Evolutionary conservation across 176 grass and related monocot species (phyloP), one percentile per base, ranked within the genome.

Genomic region (Carex pumila): DNA sequence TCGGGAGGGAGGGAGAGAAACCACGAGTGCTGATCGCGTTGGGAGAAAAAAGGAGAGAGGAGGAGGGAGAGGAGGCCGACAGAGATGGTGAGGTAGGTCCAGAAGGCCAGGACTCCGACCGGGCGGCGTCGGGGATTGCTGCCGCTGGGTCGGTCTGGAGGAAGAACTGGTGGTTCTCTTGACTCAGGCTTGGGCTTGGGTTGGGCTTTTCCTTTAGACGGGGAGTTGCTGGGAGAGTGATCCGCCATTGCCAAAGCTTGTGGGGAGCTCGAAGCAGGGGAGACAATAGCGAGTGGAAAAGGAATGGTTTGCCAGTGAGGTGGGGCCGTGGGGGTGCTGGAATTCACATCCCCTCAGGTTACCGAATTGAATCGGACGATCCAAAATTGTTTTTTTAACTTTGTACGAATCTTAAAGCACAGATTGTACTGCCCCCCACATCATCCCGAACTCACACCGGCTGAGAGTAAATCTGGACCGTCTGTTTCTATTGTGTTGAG

Each of bases 21-120:
- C 85, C 52, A 73, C 74, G 31, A 77, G 47, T 72, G 71, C 39
- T 78, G 74, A 14, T 85, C 77, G 47, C 68, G 72, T 19, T 81
- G 53, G 18, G 86, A 65, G 6, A 84, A 29, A 67, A 90, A 3
- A 12, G 81, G 82, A 4, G 89, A 60, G 30, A 94, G 87, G 88
- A 94, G 36, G 69, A 97, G 58, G 36, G 89, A 87, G 75, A 97
- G 55, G 29, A 92, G 72, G 74, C 87, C 86, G 82, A 94, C 88
- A 74, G 65, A 83, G 55, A 87, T 81, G 34, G 91, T 85, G 88
- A 92, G 85, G 86, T 97, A 97, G 83, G 89, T 87, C 94, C 94
- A 94, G 90, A 97, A 97, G 3, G 91, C 73, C 82, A 97, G 67
- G 12, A 86, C 83, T 39, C 81, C 78, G 30, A 70, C 75, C 19